These are phyloP conservation scores for Camelina neglecta DNA, from an alignment of 345 rosid species.

Conservation along the genomic window DNA sequence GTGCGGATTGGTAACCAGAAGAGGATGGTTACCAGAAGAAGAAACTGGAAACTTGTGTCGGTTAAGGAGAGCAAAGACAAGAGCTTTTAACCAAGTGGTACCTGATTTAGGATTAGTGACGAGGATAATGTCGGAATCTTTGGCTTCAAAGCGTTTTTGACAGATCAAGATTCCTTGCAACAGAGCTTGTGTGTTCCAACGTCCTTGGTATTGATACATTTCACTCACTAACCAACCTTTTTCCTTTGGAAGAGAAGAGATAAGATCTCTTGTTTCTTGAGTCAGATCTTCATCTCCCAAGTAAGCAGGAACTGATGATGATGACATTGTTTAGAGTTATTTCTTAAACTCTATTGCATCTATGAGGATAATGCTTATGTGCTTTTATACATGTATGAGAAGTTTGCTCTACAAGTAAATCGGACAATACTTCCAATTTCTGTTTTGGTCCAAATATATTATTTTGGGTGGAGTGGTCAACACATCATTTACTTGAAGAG, in stretches of 20 bases:
- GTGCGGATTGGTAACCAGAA: constrained; percentile 58
- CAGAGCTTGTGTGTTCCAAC: constrained; percentile 46
- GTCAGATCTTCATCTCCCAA: constrained; percentile 28
- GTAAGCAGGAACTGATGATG: constrained; percentile 30
- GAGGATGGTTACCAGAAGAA: constrained; percentile 49
- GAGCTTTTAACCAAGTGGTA: constrained; percentile 70
- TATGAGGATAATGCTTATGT: not conserved
- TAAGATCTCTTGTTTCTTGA: constrained; percentile 47
- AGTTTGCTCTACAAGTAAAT: constrained; percentile 16
- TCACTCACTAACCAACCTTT: constrained; percentile 50
- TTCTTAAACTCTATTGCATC: not conserved
- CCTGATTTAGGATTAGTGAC: constrained; percentile 68
- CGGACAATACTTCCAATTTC: not conserved
- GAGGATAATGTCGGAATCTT: constrained; percentile 53
- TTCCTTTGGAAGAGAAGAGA: constrained; percentile 50
- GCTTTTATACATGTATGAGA: constrained; percentile 10
- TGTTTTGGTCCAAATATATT: not conserved
- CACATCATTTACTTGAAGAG: constrained; percentile 13
- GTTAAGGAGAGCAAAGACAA: constrained; percentile 56
- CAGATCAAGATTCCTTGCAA: constrained; percentile 39
- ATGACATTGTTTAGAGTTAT: constrained; percentile 23
- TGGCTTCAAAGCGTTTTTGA: constrained; percentile 52
- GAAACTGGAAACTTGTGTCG: constrained; percentile 40
- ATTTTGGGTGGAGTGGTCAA: not conserved
- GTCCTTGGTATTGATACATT: constrained; percentile 55